Base-by-base conservation (phyloP, 768 basidiomycete species). In the Cystoderma amianthinum region DNA sequence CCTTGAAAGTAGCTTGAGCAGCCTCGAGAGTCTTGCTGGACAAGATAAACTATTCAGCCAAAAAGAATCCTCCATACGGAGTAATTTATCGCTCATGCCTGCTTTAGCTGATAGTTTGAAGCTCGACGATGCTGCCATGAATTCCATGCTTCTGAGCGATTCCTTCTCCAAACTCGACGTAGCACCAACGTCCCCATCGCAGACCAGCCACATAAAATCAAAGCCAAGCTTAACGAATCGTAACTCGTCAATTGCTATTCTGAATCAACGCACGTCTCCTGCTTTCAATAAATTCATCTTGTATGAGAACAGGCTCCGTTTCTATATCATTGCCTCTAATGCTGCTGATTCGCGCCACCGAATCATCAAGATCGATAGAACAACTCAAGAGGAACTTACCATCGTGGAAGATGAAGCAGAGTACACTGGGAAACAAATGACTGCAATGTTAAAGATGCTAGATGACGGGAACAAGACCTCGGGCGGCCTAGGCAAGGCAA, bases 331-430 rank as follows among this genome's bases (percentile, higher is more conserved):
- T 45, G 93, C 88, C 2, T 93, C 88, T 32, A 92, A 92, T 63
- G 77, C 89, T 1, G 80, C 86, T 13, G 89, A 90, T 44, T 85
- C 89, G 1, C 76, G 86, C 1, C 93, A 96, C 55, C 78, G 88
- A 15, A 89, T 99, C 42, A 76, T 97, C 55, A 96, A 93, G 68
- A 82, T 99, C 40, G 93, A 99, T 60, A 72, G 95, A 30, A 92
- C 87, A 1, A 74, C 78, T 0, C 82, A 82, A 42, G 77, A 80
- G 21, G 82, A 85, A 46, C 69, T 96, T 9, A 63, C 65, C 18
- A 78, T 96, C 2, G 71, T 91, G 18, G 92, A 97, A 51, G 96
- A 97, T 57, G 80, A 88, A 30, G 81, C 82, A 0, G 78, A 89
- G 17, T 99, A 99, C 60, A 87, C 76, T 38, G 82, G 85, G 18